Conservation (phyloP, 2,329 filamentous ascomycete genomes). For the Trichoderma afroharzianum region DNA sequence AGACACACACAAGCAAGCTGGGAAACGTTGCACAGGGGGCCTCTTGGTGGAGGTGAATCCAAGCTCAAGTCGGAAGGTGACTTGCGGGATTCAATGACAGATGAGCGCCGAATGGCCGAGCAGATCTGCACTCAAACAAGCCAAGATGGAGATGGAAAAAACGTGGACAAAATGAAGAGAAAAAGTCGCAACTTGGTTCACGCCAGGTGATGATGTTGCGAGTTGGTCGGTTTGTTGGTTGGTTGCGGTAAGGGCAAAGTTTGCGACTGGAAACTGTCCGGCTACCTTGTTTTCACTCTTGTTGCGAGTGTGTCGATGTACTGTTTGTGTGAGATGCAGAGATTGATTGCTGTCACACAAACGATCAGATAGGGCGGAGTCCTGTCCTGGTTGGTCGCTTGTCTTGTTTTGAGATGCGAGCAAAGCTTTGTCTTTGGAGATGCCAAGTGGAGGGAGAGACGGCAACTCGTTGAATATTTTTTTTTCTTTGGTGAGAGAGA, state of each 20-base stretch:
- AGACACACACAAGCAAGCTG: background rate
- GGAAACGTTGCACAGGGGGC: slow-evolving; percentile 17
- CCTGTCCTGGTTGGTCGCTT: slow-evolving; percentile 1
- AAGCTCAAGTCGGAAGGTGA: slow-evolving; percentile 20
- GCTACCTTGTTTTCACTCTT: background rate
- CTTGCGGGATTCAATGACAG: background rate
- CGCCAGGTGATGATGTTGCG: slow-evolving; percentile 7
- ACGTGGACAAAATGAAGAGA: background rate
- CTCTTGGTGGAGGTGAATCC: slow-evolving; percentile 13
- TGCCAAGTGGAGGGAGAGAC: background rate
- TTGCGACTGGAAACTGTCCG: background rate
- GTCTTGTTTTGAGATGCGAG: background rate
- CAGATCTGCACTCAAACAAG: background rate
- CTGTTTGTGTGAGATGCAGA: background rate
- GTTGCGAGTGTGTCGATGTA: background rate
- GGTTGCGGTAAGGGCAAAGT: background rate
- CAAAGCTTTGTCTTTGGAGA: slow-evolving; percentile 2
- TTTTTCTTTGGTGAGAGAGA: background rate
- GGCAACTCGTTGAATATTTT: background rate
- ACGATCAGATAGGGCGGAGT: slow-evolving; percentile 8
- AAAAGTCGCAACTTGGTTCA: background rate
- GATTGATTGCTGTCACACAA: slow-evolving; percentile 9
- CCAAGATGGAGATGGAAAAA: background rate
- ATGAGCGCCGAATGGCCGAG: background rate
- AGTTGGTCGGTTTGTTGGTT: background rate